Conservation (phyloP, 768 basidiomycete species). For the Boletus edulis region DNA sequence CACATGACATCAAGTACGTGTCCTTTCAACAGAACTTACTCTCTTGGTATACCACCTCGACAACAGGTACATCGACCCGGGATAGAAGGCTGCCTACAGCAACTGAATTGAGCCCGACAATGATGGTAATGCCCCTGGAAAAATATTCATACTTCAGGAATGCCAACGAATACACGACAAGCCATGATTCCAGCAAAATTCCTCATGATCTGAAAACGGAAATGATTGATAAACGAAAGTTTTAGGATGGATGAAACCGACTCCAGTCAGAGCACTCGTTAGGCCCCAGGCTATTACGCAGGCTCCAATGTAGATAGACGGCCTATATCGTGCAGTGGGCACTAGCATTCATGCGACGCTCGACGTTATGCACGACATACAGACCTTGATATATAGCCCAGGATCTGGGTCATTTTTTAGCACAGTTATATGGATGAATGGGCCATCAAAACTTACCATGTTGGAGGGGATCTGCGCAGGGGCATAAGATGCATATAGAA, state of each 20-base stretch:
- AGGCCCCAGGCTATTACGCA: constrained; percentile 65
- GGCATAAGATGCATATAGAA: constrained; percentile 57
- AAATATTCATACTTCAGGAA: constrained; percentile 46
- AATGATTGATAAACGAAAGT: neutral
- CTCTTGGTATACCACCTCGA: constrained; percentile 56
- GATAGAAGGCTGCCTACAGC: constrained; percentile 58
- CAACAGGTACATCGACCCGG: constrained; percentile 47
- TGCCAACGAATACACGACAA: constrained; percentile 59
- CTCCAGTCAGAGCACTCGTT: constrained; percentile 61
- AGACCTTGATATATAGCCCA: constrained; percentile 54
- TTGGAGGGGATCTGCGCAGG: constrained; percentile 68
- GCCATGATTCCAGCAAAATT: constrained; percentile 53
- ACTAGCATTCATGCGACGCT: neutral
- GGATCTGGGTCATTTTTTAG: constrained; percentile 36
- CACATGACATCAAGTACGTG: too few species aligned
- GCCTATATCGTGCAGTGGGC: constrained; percentile 35
- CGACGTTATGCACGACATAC: neutral
- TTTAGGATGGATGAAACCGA: constrained; percentile 19
- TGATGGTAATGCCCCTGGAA: too few species aligned
- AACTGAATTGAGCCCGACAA: neutral
- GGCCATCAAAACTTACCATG: constrained; percentile 40
- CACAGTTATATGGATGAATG: too few species aligned
- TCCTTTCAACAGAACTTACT: too few species aligned
- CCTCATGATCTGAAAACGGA: constrained; percentile 43
- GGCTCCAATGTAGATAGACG: constrained; percentile 57